Base-by-base conservation (phyloP, 192 early-diverging fungal species). In the Mortierella alpina region DNA sequence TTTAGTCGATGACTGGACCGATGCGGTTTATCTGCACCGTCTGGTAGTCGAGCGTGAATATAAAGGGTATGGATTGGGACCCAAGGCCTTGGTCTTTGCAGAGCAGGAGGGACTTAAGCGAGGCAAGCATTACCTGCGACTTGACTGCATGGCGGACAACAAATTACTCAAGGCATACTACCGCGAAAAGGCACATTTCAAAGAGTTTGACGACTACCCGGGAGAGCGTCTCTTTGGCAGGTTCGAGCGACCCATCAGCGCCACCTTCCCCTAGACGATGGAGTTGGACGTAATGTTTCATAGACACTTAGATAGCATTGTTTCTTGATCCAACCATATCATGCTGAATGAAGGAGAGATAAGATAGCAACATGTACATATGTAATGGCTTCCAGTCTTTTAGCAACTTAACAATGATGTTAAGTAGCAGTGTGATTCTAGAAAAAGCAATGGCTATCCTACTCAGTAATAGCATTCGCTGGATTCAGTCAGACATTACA, bases 101-200 rank as follows among this genome's bases (percentile, higher is more conserved):
- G 77, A 80, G 48, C 17, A 50, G 13, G 77, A 80, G 39, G 77
- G 77, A 1, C 42, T 80, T 20, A 80, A 63, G 66, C 64, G 70
- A 5, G 77, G 77, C 39, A 80, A 80, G n/a, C 59, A 68, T 39
- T 80, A 63, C 23, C 22, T 80, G 44, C 39, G 77, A 39, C 20
- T 80, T 59, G 77, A 80, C 31, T 80, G 77, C 20, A 80, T 80
- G 77, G 77, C 77, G 12, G 77, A 80, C 42, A 80, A 80, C 54
- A 80, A 80, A 48, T 13, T 80, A n/a, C 49, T 80, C 12, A 80
- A 80, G 60, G 57, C 69, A 1, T 80, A 80, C 17, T 80, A 80
- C 12, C 57, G 77, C 15, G 77, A 80, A 55, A 80, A 72, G 54
- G 77, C 77, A 7, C 39, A 58, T 0, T 80, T 80, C 55, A 72